These are phyloP conservation scores for Eimeria praecox DNA, from an alignment of 169 alveolate species.

Conservation along the genomic window DNA sequence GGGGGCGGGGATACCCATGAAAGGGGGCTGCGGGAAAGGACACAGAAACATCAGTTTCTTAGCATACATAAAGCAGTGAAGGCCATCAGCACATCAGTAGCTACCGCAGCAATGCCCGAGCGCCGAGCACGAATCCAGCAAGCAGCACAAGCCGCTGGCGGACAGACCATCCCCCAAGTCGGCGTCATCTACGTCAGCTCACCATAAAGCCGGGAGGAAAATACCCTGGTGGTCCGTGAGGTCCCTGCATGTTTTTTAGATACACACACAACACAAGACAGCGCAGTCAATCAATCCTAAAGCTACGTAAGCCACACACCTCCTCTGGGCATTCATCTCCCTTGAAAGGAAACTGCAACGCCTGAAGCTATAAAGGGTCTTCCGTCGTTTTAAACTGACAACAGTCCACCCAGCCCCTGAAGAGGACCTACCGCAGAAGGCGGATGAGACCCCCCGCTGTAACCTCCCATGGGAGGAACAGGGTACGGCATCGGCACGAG, in stretches of 20 bases:
- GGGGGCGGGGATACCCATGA: constrained; percentile 35
- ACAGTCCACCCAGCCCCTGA: neutral
- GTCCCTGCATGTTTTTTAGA: neutral
- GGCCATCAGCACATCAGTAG: neutral
- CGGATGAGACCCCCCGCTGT: neutral
- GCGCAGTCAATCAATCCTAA: neutral
- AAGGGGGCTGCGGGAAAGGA: constrained; percentile 37
- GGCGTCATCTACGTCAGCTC: neutral
- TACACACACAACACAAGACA: neutral
- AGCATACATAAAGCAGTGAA: neutral
- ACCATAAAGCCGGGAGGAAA: constrained; percentile 41
- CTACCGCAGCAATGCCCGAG: neutral
- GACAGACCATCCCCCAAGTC: neutral
- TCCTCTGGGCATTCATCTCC: neutral
- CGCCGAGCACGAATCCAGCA: neutral
- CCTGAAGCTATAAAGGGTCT: neutral
- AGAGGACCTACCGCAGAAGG: neutral
- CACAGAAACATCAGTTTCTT: neutral
- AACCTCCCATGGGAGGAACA: neutral
- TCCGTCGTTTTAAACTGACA: neutral
- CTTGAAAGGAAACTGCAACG: neutral
- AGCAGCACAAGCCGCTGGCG: neutral
- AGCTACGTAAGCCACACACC: neutral
- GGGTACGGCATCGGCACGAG: constrained; percentile 32
- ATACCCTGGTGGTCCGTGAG: constrained; percentile 43